Evolutionary conservation across 2,329 filamentous ascomycete genomes (phyloP), one percentile per base, ranked within the genome.

Genomic region (Aspergillus alliaceus): DNA sequence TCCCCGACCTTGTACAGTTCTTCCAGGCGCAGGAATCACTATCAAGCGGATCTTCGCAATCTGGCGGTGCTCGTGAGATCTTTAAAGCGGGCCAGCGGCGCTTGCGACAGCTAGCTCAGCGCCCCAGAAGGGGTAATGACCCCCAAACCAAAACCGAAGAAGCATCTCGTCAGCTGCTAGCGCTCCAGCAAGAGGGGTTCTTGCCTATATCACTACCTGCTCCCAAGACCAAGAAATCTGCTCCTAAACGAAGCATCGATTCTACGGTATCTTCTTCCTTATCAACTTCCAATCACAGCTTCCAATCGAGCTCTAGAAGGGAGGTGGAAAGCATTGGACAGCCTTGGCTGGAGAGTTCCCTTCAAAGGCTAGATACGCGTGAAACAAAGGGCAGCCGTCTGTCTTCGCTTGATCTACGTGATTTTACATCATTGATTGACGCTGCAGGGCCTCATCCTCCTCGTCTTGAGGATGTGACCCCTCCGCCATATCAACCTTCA

Each of bases 241-340:
- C 51, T 9, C 57, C 66, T 9, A 71, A 67, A 50, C 61, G 54
- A 31, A 70, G 64, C 37, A 31, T 67, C 11, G 67, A 66, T 15
- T 61, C 62, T 2, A 59, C 53, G 50, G 22, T 60, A 48, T 59
- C 64, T 57, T 54, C 39, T 15, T 57, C 60, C 4, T 51, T 54
- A 20, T 61, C 59, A 11, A 37, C 56, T 12, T 56, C 57, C 40
- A 48, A 58, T 49, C 56, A 62, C 40, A 64, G 61, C 44, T 71
- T 70, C n/a, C 66, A 57, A 52, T 70, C 70, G 0, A 72, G 59
- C 44, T 67, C 68, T 32, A 68, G 59, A 54, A 64, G 68, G 34
- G 73, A 75, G 49, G 69, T 75, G 20, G 72, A 75, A 56, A 67
- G 60, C 24, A 75, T 75, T 51, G 73, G 73, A 24, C 72, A 69